A percentile compares a stretch with the other conserved stretches of the same genome.
Evolutionary conservation across 129 eudicot genomes (phyloP).

Genomic region (Gnaphalium uliginosum): DNA sequence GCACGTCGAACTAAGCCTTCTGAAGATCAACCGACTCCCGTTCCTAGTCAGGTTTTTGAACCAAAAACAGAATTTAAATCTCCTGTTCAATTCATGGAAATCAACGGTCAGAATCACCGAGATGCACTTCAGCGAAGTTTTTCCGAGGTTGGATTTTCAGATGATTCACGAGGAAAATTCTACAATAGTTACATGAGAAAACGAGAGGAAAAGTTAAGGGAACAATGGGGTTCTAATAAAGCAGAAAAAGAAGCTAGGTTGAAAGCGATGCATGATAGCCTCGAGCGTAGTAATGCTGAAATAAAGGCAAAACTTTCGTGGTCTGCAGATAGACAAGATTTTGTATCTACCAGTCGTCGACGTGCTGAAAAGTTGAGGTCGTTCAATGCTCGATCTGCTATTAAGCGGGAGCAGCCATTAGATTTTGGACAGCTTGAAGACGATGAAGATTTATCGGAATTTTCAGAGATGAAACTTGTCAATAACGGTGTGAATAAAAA

Average conservation of each 20-base stretch:
- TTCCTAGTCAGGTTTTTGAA: slow-evolving; percentile 35
- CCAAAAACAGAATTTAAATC: slow-evolving; percentile 31
- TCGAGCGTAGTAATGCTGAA: slow-evolving; percentile 73
- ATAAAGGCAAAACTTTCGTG: slow-evolving; percentile 67
- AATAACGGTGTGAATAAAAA: slow-evolving; percentile 40
- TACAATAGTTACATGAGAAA: slow-evolving; percentile 77
- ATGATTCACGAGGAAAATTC: slow-evolving; percentile 68
- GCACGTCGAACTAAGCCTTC: slow-evolving; percentile 54
- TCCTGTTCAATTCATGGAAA: slow-evolving; percentile 31
- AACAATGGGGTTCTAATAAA: slow-evolving; percentile 78
- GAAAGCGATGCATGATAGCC: slow-evolving; percentile 81
- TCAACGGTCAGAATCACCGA: slow-evolving; percentile 45
- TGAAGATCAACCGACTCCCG: slow-evolving; percentile 40
- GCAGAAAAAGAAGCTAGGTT: slow-evolving; percentile 84
- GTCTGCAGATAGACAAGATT: slow-evolving; percentile 58
- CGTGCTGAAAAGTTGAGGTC: slow-evolving; percentile 80
- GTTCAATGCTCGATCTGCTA: slow-evolving; percentile 49
- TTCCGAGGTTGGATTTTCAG: slow-evolving; percentile 50
- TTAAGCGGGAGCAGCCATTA: slow-evolving; percentile 61
- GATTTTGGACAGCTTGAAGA: slow-evolving; percentile 71
- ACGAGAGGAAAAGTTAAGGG: slow-evolving; percentile 82
- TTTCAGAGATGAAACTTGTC: slow-evolving; percentile 42
- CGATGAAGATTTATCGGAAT: slow-evolving; percentile 68
- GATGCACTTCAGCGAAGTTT: slow-evolving; percentile 41
- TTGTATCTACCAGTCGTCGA: slow-evolving; percentile 51